Base-by-base conservation (phyloP, 257 asterid species). In the Salvia hispanica region DNA sequence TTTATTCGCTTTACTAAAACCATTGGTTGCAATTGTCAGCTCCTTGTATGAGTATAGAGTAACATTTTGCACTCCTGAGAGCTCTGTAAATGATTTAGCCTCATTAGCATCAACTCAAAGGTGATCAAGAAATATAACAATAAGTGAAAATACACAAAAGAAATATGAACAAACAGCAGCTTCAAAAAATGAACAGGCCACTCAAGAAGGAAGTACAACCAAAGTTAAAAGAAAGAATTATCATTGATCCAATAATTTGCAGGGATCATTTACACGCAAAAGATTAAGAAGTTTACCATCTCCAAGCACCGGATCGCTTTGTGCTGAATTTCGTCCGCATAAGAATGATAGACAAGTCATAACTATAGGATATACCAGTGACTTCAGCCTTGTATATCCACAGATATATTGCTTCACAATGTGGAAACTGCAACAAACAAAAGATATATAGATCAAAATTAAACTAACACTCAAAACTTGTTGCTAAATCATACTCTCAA, bases 341-440 rank as follows among this genome's bases (percentile, higher is more conserved):
- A 82, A 77, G 83, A 76, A 83, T 57, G 91, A 72, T 66, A 87
- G 76, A 79, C 97, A 88, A 78, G 81, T 71, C 97, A 92, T 92
- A 62, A 78, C 91, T 80, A 74, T 53, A 70, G 76, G 72, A 72
- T 62, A 63, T 54, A 62, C 69, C 77, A 54, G 70, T 33, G 43
- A 72, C 66, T 71, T 54, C 52, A 67, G 69, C 71, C 61, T 34
- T 61, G 56, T 76, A 59, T 46, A 73, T 69, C 43, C 33, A 39
- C 18, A 6, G 64, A 33, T 21, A 28, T 54, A 66, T 52, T 45
- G n/a, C 71, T 56, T 68, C 64, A 31, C 46, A 74, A 68, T 14
- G 62, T 36, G 25, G 14, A 40, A 45, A 8, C 83, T 76, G 80
- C 76, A 70, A 67, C 36, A 54, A 53, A 77, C 51, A 14, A 50